phyloP scores from a whole-genome alignment of 768 basidiomycete genomes.

The Mycena crocata region DNA sequence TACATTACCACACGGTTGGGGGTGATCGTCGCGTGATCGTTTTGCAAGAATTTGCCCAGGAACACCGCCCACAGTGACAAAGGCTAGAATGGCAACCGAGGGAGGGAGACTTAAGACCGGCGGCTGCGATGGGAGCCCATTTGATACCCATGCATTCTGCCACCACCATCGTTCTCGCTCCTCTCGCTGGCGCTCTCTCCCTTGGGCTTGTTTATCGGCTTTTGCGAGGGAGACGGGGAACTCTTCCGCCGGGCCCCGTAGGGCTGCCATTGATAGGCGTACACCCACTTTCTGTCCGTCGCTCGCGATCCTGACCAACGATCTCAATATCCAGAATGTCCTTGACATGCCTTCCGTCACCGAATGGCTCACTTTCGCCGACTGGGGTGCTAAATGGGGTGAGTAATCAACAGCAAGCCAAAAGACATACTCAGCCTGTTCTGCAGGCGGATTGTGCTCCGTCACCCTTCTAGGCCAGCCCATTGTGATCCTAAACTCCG shows the following conservation, averaged over 20 bases:
- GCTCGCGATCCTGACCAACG: background rate
- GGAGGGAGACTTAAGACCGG: background rate
- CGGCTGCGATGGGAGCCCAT: background rate
- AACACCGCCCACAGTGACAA: background rate
- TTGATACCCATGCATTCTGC: slow-evolving; percentile 17
- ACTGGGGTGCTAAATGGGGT: slow-evolving; percentile 68
- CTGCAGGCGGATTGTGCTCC: slow-evolving; percentile 50
- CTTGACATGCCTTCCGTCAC: slow-evolving; percentile 56
- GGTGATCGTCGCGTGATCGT: too few species aligned
- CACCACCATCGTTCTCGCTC: slow-evolving; percentile 22
- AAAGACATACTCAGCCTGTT: background rate
- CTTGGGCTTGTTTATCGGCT: slow-evolving; percentile 36
- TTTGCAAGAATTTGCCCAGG: too few species aligned
- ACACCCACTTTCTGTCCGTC: slow-evolving; percentile 15
- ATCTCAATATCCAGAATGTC: slow-evolving; percentile 52
- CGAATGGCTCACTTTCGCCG: slow-evolving; percentile 61
- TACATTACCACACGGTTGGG: too few species aligned
- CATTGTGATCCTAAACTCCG: slow-evolving; percentile 62
- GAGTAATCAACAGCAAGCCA: slow-evolving; percentile 20
- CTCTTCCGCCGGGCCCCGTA: slow-evolving; percentile 54
- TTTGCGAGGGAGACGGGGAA: slow-evolving; percentile 35
- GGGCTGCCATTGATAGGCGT: slow-evolving; percentile 57
- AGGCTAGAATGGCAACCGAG: background rate
- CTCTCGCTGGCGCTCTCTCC: slow-evolving; percentile 33
- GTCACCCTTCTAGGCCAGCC: slow-evolving; percentile 57